These are phyloP conservation scores for Wallemia hederae DNA, from an alignment of 1,284 basidiomycete genomes.

Conservation along the genomic window DNA sequence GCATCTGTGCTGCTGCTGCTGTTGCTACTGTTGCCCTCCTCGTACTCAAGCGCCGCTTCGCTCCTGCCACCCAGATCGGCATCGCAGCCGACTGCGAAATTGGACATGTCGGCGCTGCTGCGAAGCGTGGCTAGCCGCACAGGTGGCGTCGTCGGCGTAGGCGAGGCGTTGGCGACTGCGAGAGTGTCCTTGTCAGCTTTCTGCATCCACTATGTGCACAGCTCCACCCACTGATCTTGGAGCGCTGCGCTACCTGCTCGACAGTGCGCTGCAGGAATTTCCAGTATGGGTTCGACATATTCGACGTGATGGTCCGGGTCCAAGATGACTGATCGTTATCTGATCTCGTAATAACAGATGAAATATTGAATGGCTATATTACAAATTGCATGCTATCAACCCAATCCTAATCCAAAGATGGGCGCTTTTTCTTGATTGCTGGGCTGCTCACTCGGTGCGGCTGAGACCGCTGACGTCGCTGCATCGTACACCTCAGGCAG, in stretches of 20 bases:
- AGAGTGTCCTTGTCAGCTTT: neutral
- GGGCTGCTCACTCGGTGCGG: too few species aligned
- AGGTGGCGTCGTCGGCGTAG: neutral
- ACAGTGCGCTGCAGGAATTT: neutral
- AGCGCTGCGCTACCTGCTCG: neutral
- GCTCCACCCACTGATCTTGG: neutral
- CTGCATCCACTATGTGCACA: neutral
- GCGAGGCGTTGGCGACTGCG: neutral
- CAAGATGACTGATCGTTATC: neutral
- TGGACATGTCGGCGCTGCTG: neutral
- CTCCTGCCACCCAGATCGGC: conserved; percentile 13
- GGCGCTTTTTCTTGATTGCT: neutral
- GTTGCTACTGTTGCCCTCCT: too few species aligned
- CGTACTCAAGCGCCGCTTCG: conserved; percentile 8
- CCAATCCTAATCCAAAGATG: neutral
- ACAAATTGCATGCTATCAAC: neutral
- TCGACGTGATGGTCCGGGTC: neutral
- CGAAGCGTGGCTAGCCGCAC: neutral
- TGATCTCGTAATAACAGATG: too few species aligned
- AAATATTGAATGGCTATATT: too few species aligned
- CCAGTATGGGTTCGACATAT: neutral
- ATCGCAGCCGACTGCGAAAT: conserved; percentile 9
- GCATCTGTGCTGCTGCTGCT: neutral
- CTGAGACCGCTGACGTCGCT: neutral
- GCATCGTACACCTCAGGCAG: neutral